Evolutionary conservation across 768 basidiomycete species (phyloP), one percentile per base, ranked within the genome.

Genomic region (Suillus clintonianus): DNA sequence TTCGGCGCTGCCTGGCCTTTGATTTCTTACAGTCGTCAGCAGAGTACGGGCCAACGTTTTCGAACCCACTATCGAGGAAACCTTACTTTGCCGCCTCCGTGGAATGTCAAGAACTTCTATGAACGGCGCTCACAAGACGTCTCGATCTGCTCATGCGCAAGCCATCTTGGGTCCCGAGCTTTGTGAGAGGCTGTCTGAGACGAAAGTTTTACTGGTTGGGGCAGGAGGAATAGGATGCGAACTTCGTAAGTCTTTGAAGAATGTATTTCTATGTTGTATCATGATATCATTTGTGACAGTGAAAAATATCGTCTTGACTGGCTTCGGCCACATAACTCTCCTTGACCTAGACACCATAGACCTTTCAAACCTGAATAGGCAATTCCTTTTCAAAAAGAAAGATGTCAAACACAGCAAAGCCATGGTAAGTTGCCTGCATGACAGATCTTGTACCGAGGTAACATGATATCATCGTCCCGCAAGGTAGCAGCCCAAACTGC

Each of bases 271-370:
- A 14, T 63, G 42, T 43, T 59, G 27, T 34, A 64, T 51, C 61
- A 37, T 41, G 48, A 27, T 42, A 47, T 37, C 30, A 47, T 32
- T 13, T 65, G 30, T 42, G 24, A 15, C 72, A 97, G 95, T 99
- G 70, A 99, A 99, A 81, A 98, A 98, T 73, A 83, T 98, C 51
- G 95, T 97, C 15, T 80, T 97, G 56, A 90, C 94, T 1, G 96
- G 96, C 34, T 98, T 99, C 70, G 92, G 92, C 22, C 83, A 91
- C 72, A 97, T 97, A 66, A 95, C 95, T 0, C 85, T 97, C 57
- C 83, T 99, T 63, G 97, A 99, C 78, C 83, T 99, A 66, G 97
- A 99, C 78, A 99, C 97, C 22, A 99, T 99, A 75, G 97, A 99
- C 82, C 83, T 99, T 48, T 97, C 95, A 56, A 99, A 99, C 74